Evolutionary conservation across 345 rosid species (phyloP).

Genomic region (Melastoma malabathricum): DNA sequence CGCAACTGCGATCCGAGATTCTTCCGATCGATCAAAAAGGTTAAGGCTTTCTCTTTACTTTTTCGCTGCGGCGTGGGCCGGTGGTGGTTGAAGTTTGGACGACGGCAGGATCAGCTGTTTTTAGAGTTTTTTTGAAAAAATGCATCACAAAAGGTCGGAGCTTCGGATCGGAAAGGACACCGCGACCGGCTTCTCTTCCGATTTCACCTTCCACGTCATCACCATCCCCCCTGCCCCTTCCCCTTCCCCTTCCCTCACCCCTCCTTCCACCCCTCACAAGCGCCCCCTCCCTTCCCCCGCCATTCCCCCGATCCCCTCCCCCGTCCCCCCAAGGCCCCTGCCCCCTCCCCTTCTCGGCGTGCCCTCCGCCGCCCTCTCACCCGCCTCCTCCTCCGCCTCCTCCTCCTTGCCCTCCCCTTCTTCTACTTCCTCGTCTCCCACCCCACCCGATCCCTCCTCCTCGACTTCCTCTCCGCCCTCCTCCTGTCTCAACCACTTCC

Average conservation of each 20-base stretch:
- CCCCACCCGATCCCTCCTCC: constrained; percentile 65
- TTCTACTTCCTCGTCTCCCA: constrained; percentile 70
- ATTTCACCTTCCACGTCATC: constrained; percentile 22
- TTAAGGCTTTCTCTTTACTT: no score
- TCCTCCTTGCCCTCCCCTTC: constrained; percentile 58
- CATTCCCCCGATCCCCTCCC: constrained; percentile 41
- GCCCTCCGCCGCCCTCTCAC: constrained; percentile 38
- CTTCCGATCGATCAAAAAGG: no score
- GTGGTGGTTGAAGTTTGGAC: no score
- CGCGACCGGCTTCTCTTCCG: constrained; percentile 94
- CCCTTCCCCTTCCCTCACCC: constrained; percentile 31
- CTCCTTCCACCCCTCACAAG: constrained; percentile 51
- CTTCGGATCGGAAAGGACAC: constrained; percentile 99
- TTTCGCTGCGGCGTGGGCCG: no score
- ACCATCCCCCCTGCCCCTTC: constrained; percentile 20
- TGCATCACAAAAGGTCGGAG: constrained; percentile 99
- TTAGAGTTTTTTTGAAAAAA: constrained; percentile 9
- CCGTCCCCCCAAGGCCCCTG: constrained; percentile 30
- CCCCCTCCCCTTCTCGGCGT: constrained; percentile 26
- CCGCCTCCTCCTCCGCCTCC: constrained; percentile 45
- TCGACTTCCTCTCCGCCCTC: constrained; percentile 69
- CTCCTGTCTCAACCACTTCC: constrained; percentile 58
- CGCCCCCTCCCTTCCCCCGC: constrained; percentile 39
- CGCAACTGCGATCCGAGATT: no score
- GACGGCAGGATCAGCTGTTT: no score